Conservation (phyloP, 2,329 filamentous ascomycete species). For the Hirsutella thompsonii region DNA sequence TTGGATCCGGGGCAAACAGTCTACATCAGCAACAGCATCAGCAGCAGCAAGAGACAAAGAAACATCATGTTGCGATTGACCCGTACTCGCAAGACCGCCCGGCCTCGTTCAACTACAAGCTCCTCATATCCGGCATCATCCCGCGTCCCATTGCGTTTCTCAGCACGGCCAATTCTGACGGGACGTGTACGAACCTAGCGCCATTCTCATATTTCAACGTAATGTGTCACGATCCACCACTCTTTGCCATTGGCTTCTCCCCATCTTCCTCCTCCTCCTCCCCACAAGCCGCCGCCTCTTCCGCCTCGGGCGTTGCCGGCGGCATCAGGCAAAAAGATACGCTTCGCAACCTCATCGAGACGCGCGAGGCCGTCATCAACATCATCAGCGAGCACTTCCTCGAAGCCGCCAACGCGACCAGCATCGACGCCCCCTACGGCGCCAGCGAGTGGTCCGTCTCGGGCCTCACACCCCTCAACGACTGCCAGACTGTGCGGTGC, state of each 20-base stretch:
- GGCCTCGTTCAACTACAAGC: constrained; percentile 71
- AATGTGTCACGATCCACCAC: constrained; percentile 73
- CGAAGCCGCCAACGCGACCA: constrained; percentile 77
- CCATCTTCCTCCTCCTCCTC: no score
- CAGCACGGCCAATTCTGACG: constrained; percentile 44
- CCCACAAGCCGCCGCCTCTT: no score
- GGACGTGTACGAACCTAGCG: constrained; percentile 56
- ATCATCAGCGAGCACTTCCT: constrained; percentile 75
- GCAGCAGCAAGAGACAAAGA: constrained; percentile 11
- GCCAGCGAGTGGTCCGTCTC: constrained; percentile 67
- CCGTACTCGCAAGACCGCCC: constrained; percentile 61
- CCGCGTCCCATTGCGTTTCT: constrained; percentile 68
- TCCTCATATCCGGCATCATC: constrained; percentile 71
- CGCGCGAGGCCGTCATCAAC: constrained; percentile 70
- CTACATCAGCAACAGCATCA: constrained; percentile 13
- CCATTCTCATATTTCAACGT: constrained; percentile 83
- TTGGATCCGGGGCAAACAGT: constrained; percentile 52
- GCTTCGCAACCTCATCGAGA: constrained; percentile 58
- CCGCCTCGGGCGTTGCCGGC: constrained; percentile 21
- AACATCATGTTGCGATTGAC: constrained; percentile 68
- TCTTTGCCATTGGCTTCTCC: constrained; percentile 56
- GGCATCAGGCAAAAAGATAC: constrained; percentile 59
- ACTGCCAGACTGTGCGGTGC: constrained; percentile 51
- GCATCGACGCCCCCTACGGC: constrained; percentile 66
- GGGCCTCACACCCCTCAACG: constrained; percentile 58